These are phyloP conservation scores for Beauveria sp. DNA, from an alignment of 2,329 filamentous ascomycete genomes.

Conservation along the genomic window DNA sequence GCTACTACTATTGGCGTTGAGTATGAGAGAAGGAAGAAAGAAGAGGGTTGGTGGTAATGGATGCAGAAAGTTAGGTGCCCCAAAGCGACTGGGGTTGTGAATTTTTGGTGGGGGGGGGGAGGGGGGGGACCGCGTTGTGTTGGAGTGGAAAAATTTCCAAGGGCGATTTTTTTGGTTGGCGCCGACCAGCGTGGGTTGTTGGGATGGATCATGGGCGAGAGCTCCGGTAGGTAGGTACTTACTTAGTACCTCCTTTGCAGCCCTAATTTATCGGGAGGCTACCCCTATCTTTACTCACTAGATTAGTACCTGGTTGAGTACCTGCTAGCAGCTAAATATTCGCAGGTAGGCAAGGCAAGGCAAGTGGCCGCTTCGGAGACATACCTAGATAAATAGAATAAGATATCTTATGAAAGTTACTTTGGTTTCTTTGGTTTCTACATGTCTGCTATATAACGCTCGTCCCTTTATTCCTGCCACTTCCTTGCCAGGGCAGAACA, in stretches of 20 bases:
- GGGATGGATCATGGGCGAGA: neutral
- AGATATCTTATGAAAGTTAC: no score
- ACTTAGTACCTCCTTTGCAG: neutral
- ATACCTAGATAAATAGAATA: no score
- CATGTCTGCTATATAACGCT: no score
- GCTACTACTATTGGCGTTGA: conserved; percentile 14
- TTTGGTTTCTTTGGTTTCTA: no score
- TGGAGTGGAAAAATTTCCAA: conserved; percentile 26
- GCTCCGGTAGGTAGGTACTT: neutral
- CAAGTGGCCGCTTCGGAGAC: no score
- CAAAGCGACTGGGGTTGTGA: conserved; percentile 24
- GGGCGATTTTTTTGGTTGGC: conserved; percentile 19
- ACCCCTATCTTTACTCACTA: no score
- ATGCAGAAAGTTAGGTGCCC: conserved; percentile 25
- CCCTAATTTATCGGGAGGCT: neutral
- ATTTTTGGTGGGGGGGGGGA: conserved; percentile 34
- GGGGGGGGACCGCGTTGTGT: conserved; percentile 1
- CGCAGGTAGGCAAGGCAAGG: no score
- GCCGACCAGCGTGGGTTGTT: conserved; percentile 6
- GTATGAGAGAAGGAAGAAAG: conserved; percentile 16
- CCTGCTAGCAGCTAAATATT: no score
- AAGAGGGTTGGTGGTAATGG: conserved; percentile 19
- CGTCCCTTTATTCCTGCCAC: no score
- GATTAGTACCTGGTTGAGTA: no score
- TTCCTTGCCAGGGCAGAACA: no score